These are phyloP conservation scores for Ogataea chonburiensis DNA, from an alignment of 805 yeast species.

Conservation along the genomic window DNA sequence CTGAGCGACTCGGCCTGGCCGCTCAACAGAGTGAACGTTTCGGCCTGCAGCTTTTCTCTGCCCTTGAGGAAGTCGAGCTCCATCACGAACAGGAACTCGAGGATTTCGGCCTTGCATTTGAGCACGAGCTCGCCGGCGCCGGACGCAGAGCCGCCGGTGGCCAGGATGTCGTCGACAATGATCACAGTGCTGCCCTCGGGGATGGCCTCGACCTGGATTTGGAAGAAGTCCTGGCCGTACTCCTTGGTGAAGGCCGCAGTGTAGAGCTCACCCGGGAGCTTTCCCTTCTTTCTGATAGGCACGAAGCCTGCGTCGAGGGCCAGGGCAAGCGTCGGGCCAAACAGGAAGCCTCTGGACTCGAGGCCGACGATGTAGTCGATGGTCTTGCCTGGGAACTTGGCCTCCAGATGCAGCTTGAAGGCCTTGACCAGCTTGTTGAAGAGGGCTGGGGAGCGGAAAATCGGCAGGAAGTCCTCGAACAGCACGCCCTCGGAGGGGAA, in stretches of 20 bases:
- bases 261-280: slow-evolving; percentile 82
- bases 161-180: slow-evolving; percentile 93
- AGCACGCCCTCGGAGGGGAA: slow-evolving; percentile 91
- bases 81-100: slow-evolving; percentile 86
- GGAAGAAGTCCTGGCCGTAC: slow-evolving; percentile 88
- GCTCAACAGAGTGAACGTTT: slow-evolving; percentile 82
- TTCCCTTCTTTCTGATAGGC: slow-evolving; percentile 94
- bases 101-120: slow-evolving; percentile 64
- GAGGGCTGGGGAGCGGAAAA: slow-evolving; percentile 76
- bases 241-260: slow-evolving; percentile 81
- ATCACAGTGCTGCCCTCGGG: slow-evolving; percentile 78
- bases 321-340: slow-evolving; percentile 94
- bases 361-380: slow-evolving; percentile 91
- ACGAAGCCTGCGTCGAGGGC: slow-evolving; percentile 87
- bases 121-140: slow-evolving; percentile 87
- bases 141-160: slow-evolving; percentile 95
- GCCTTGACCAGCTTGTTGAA: slow-evolving; percentile 83
- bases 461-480: slow-evolving; percentile 95
- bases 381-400: slow-evolving; percentile 45
- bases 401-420: slow-evolving; percentile 69
- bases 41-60: slow-evolving; percentile 79
- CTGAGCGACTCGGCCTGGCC: slow-evolving; percentile 66
- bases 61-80: slow-evolving; percentile 96
- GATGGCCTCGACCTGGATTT: slow-evolving; percentile 80
- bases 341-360: slow-evolving; percentile 95